Evolutionary conservation across 441 rosid genomes (phyloP).

Genomic region (Erodium moschatum): DNA sequence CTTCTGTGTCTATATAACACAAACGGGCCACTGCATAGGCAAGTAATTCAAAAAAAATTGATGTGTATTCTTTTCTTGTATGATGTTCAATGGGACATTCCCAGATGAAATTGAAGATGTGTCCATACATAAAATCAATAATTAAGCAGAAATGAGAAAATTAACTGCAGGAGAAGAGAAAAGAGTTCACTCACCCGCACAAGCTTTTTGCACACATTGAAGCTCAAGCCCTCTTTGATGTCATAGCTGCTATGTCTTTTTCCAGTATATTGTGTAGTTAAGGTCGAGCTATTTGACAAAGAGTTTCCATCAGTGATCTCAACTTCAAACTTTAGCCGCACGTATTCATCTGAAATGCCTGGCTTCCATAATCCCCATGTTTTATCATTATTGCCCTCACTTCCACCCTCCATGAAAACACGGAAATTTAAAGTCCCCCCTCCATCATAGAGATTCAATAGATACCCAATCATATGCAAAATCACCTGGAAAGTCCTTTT

Average conservation of each 20-base stretch:
- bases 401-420: constrained; percentile 31
- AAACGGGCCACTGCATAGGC: background rate
- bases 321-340: constrained; percentile 47
- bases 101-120: background rate
- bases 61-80: background rate
- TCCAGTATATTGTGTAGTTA: constrained; percentile 24
- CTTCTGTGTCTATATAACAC: background rate
- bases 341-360: constrained; percentile 29
- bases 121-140: background rate
- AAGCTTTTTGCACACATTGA: constrained; percentile 60
- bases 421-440: constrained; percentile 37
- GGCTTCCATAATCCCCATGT: constrained; percentile 34
- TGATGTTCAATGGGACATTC: background rate
- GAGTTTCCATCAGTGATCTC: constrained; percentile 39
- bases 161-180: background rate
- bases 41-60: background rate
- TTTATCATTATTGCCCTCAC: constrained; percentile 37
- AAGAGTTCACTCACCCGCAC: constrained; percentile 44
- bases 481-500: constrained; percentile 65
- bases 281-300: constrained; percentile 25
- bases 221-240: constrained; percentile 44
- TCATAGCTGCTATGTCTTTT: constrained; percentile 33
- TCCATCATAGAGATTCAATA: constrained; percentile 42
- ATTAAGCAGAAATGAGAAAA: background rate
- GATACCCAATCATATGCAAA: constrained; percentile 62